Evolutionary conservation across 495 filamentous ascomycete genomes (phyloP), one percentile per base, ranked within the genome.

Genomic region (Podospora bellae-mahoneyi): DNA sequence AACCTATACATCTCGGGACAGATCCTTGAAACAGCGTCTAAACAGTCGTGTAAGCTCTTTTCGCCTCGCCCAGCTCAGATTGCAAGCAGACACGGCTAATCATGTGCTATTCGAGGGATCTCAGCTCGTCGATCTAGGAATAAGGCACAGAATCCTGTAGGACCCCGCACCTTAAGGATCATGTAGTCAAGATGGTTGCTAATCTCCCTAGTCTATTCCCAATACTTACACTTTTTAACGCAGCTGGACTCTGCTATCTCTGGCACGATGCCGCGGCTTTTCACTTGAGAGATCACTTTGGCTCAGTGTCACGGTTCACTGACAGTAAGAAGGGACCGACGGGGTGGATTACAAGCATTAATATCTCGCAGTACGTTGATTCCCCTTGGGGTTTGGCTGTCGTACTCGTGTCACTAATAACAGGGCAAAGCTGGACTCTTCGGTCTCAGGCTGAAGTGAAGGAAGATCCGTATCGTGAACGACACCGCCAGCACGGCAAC

Each of bases 311-410:
- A 16, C 68, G 68, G 7, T 70, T 70, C 30, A 64, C 62, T 53
- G 65, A 70, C 5, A 67, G 60, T 58, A 15, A 59, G 1, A 65
- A 64, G 56, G 67, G 28, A 2, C 27, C 64, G 0, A 64, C 7
- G 15, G 39, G 59, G 48, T 70, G 68, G 68, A 70, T 32, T 9
- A 70, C 68, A 19, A 61, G 60, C 19, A 67, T 70, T 23, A 67
- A 59, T 26, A 64, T 70, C 18, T 70, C 68, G 13, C 68, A 70
- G 39, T 48, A 48, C 15, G 39, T 48, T 16, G 0, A 9, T 48
- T 48, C 39, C 0, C 39, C 39, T 16, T 48, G 39, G 15, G 0
- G 39, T 1, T 16, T 10, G 2, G 15, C 6, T 48, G 2, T 16
- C 9, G 39, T 13, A 48, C 39, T 13, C 39, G 13, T 48, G 9